phyloP scores from a whole-genome alignment of 202 grass and related monocot species.

The Hordeum pubiflorum region DNA sequence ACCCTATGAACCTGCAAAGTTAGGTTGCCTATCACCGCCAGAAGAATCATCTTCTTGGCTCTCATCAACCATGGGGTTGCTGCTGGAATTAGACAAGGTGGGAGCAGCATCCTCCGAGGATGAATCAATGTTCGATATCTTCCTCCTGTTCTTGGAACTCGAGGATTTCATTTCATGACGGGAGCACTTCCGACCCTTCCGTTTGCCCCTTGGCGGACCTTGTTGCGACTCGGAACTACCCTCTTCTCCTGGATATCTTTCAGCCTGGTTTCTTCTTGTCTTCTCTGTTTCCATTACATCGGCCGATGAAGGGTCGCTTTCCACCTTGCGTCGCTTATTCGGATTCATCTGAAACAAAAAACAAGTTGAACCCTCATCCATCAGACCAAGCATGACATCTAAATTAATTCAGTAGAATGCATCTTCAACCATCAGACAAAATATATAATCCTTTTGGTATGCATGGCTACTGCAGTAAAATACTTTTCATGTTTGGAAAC shows the following conservation, averaged over 20 bases:
- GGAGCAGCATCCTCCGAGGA: slow-evolving; percentile 47
- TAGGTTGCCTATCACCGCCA: slow-evolving; percentile 32
- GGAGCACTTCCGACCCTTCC: slow-evolving; percentile 56
- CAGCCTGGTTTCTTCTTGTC: slow-evolving; percentile 20
- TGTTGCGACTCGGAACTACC: slow-evolving; percentile 54
- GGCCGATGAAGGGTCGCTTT: slow-evolving; percentile 26
- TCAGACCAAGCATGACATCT: slow-evolving; percentile 3
- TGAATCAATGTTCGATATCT: slow-evolving; percentile 35
- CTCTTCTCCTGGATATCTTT: slow-evolving; percentile 46
- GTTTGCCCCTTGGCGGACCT: slow-evolving; percentile 53
- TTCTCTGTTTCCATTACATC: slow-evolving; percentile 35
- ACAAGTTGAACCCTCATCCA: neutral
- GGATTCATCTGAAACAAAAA: slow-evolving; percentile 57
- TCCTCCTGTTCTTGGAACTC: slow-evolving; percentile 47
- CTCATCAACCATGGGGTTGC: slow-evolving; percentile 35
- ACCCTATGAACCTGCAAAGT: slow-evolving; percentile 44
- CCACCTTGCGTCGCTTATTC: slow-evolving; percentile 55
- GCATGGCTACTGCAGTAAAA: neutral
- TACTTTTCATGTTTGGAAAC: neutral
- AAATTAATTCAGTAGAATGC: slow-evolving; percentile 5
- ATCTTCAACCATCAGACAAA: neutral
- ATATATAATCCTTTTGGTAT: neutral
- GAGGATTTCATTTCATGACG: slow-evolving; percentile 52
- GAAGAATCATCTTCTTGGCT: slow-evolving; percentile 35
- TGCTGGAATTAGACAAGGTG: slow-evolving; percentile 62